Evolutionary conservation across 768 basidiomycete genomes (phyloP).

Genomic region (Asterophora parasitica): DNA sequence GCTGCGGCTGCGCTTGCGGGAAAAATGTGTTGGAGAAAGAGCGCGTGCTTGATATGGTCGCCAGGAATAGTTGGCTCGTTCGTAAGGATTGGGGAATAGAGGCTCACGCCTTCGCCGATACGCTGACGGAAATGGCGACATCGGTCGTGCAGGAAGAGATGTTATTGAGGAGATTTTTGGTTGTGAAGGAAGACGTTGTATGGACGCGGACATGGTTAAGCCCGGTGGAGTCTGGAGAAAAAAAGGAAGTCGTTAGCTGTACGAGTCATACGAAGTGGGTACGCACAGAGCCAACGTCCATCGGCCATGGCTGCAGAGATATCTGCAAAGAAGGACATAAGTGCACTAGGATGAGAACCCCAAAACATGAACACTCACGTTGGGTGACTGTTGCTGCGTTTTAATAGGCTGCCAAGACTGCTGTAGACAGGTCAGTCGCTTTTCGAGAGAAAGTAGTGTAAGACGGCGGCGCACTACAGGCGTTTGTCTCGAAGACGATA

Average conservation of each 20-base stretch:
- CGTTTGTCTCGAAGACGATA: conserved; percentile 9
- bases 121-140: no score
- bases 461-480: conserved; percentile 1
- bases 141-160: no score
- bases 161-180: neutral
- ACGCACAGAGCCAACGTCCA: conserved; percentile 5
- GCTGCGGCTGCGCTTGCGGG: conserved; percentile 13
- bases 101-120: no score
- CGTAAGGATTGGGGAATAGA: no score
- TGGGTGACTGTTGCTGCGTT: conserved; percentile 3
- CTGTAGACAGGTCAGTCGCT: neutral
- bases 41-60: neutral
- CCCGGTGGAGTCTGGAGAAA: conserved; percentile 11
- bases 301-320: neutral
- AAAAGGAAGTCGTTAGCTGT: no score
- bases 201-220: neutral
- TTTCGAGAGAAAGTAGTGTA: neutral
- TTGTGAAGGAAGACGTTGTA: neutral
- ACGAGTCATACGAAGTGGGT: neutral
- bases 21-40: neutral
- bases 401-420: conserved; percentile 2
- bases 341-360: neutral
- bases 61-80: no score
- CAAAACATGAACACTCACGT: conserved; percentile 1
- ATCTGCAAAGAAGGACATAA: neutral